Conservation (phyloP, 441 rosid genomes). For the Viola pubescens region DNA sequence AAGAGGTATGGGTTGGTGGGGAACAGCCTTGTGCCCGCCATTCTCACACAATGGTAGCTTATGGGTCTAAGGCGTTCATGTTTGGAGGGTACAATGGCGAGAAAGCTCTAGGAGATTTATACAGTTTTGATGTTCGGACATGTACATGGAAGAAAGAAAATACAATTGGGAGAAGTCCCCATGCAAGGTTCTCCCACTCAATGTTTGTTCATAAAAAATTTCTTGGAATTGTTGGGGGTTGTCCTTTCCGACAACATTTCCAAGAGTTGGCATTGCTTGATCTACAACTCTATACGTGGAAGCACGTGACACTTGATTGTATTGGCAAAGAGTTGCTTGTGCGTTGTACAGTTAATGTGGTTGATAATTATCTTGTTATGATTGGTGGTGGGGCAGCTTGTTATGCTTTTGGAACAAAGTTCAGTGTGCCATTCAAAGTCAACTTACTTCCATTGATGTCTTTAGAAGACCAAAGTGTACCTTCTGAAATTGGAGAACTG, state of each 20-base stretch:
- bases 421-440: conserved; percentile 70
- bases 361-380: conserved; percentile 62
- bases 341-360: conserved; percentile 60
- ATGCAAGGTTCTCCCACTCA: conserved; percentile 83
- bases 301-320: conserved; percentile 49
- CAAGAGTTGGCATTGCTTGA: conserved; percentile 75
- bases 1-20: conserved; percentile 45
- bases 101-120: conserved; percentile 65
- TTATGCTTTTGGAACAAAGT: conserved; percentile 94
- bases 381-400: conserved; percentile 98
- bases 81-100: conserved; percentile 85
- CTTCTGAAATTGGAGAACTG: conserved; percentile 14
- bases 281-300: conserved; percentile 49
- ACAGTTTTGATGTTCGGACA: conserved; percentile 60
- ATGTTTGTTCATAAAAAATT: conserved; percentile 62
- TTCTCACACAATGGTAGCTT: conserved; percentile 82
- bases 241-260: conserved; percentile 68
- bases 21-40: conserved; percentile 77
- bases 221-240: conserved; percentile 83
- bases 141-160: conserved; percentile 63
- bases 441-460: conserved; percentile 43
- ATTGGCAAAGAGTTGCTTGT: conserved; percentile 64
- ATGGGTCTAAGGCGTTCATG: conserved; percentile 49
- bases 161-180: conserved; percentile 61
- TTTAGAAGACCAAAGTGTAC: conserved; percentile 22